phyloP scores from a whole-genome alignment of 1,284 basidiomycete genomes.

The Papiliotrema terrestris region DNA sequence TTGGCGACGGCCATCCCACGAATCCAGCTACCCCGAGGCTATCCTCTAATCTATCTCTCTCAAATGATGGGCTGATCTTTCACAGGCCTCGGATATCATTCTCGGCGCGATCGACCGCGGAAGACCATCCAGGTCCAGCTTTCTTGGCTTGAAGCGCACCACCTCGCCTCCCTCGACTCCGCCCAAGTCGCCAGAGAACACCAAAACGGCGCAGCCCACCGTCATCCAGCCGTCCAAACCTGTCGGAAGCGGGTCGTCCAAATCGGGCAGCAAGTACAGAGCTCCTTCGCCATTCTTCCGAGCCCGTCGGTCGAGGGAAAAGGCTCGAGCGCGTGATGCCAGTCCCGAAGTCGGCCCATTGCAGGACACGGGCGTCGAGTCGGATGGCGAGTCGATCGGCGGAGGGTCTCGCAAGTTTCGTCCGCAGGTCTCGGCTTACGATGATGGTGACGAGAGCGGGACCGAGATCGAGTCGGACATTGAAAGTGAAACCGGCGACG shows the following conservation, averaged over 20 bases:
- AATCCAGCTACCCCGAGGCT: no score
- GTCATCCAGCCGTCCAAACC: constrained; percentile 32
- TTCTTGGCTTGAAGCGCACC: background rate
- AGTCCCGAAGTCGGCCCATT: constrained; percentile 70
- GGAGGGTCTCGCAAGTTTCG: constrained; percentile 51
- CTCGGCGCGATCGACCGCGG: constrained; percentile 30
- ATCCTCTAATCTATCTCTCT: no score
- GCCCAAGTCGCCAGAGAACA: background rate
- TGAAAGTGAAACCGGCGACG: constrained; percentile 52
- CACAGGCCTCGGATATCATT: constrained; percentile 30
- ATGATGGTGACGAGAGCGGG: constrained; percentile 31
- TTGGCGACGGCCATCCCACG: no score
- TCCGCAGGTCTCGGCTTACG: constrained; percentile 46
- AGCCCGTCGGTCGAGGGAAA: constrained; percentile 38
- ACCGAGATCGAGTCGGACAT: constrained; percentile 26
- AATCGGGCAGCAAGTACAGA: constrained; percentile 14
- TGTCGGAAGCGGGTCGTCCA: constrained; percentile 16
- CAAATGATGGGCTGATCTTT: no score
- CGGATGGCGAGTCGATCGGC: constrained; percentile 53
- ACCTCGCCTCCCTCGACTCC: constrained; percentile 3
- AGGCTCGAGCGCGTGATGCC: constrained; percentile 54
- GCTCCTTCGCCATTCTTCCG: constrained; percentile 47
- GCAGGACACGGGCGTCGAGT: constrained; percentile 56
- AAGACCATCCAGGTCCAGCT: background rate
- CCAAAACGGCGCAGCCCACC: background rate